Conservation (phyloP, 345 rosid species). For the Geranium brycei region DNA sequence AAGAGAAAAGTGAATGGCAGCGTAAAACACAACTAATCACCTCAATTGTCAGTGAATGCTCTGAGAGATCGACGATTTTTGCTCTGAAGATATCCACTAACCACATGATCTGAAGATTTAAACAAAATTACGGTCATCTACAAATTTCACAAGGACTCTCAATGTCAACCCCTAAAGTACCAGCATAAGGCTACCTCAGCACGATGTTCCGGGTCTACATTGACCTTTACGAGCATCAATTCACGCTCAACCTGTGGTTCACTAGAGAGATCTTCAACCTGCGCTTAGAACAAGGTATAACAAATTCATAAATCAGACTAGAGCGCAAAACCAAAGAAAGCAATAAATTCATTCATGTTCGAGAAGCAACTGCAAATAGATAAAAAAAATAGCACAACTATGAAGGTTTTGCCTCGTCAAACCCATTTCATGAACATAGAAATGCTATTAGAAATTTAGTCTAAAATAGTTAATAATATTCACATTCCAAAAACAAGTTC, state of each 20-base stretch:
- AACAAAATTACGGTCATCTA: conserved; percentile 5
- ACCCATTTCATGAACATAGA: neutral
- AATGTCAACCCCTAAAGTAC: neutral
- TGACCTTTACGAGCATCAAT: conserved; percentile 75
- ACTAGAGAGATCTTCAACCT: conserved; percentile 85
- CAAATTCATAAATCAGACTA: neutral
- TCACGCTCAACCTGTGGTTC: conserved; percentile 96
- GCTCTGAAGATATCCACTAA: conserved; percentile 83
- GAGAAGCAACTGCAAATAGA: neutral
- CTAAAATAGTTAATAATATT: neutral
- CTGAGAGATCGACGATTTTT: conserved; percentile 70
- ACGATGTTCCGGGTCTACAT: conserved; percentile 41
- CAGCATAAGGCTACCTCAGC: conserved; percentile 44
- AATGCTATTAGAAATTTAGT: neutral
- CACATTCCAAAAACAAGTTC: neutral
- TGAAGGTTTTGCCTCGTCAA: neutral
- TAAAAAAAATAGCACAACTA: neutral
- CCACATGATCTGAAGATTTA: conserved; percentile 68
- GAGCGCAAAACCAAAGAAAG: neutral
- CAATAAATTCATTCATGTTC: neutral
- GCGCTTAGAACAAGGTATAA: conserved; percentile 6
- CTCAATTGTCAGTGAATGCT: conserved; percentile 66
- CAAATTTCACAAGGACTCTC: neutral
- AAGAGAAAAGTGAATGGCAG: neutral
- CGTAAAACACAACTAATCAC: conserved; percentile 15